These are phyloP conservation scores for Capsicum pubescens DNA, from an alignment of 257 asterid genomes.

Conservation along the genomic window DNA sequence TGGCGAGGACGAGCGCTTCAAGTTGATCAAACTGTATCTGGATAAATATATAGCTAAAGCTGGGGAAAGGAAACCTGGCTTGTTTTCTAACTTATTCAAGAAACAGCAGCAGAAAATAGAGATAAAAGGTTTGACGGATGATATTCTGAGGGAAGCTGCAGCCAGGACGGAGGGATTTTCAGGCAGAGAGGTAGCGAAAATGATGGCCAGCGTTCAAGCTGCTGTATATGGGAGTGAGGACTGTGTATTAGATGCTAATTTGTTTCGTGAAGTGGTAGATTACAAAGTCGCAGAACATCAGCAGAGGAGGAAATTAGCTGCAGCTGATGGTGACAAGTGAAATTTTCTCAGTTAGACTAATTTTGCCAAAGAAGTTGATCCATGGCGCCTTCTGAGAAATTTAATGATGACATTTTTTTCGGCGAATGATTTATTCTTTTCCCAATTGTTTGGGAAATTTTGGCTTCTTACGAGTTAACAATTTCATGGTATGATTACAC, in stretches of 20 bases:
- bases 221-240: slow-evolving; percentile 88
- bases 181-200: slow-evolving; percentile 92
- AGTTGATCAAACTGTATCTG: slow-evolving; percentile 76
- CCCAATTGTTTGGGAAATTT: slow-evolving; percentile 27
- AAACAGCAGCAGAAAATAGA: slow-evolving; percentile 74
- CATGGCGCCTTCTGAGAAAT: not conserved
- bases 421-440: not conserved
- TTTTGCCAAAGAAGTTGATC: slow-evolving; percentile 20
- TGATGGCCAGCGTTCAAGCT: slow-evolving; percentile 96
- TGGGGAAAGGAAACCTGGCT: slow-evolving; percentile 68
- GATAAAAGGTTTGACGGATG: slow-evolving; percentile 72
- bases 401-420: not conserved
- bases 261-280: slow-evolving; percentile 86
- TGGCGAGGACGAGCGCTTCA: slow-evolving; percentile 83
- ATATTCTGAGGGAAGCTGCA: slow-evolving; percentile 84
- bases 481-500: not conserved
- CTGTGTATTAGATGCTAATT: slow-evolving; percentile 71
- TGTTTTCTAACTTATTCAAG: slow-evolving; percentile 57
- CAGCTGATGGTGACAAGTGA: slow-evolving; percentile 21
- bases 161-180: slow-evolving; percentile 78
- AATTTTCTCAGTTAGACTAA: not conserved
- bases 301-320: slow-evolving; percentile 75
- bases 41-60: slow-evolving; percentile 85
- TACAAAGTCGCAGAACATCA: slow-evolving; percentile 95
- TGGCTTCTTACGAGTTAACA: slow-evolving; percentile 17